A percentile compares a stretch with the other conserved stretches of the same genome.
Conservation (phyloP, 2,329 filamentous ascomycete species). For the Verticillium zaregamsianum region DNA sequence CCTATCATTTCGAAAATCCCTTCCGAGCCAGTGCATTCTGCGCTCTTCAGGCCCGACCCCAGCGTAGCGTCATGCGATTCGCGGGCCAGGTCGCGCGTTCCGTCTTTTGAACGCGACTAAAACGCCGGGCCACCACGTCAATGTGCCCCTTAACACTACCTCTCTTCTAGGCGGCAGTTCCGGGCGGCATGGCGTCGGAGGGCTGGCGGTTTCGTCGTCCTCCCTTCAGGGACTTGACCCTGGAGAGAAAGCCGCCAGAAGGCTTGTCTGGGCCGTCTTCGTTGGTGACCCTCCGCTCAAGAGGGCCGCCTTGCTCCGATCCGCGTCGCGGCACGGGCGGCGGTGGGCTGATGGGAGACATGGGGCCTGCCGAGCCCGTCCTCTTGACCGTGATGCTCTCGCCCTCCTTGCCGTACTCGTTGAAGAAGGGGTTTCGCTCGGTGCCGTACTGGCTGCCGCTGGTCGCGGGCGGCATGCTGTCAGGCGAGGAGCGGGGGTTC, state of each 20-base stretch:
- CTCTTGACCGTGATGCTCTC: slow-evolving; percentile 45
- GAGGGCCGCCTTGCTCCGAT: slow-evolving; percentile 29
- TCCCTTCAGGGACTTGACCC: slow-evolving; percentile 80
- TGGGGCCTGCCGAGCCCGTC: slow-evolving; percentile 27
- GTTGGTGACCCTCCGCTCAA: slow-evolving; percentile 62
- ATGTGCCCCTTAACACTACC: not conserved
- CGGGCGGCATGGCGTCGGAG: slow-evolving; percentile 18
- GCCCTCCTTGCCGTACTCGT: slow-evolving; percentile 63
- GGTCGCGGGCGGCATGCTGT: slow-evolving; percentile 26
- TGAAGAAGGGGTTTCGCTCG: slow-evolving; percentile 75
- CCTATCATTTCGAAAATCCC: no score
- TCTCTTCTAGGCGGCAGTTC: slow-evolving; percentile 34
- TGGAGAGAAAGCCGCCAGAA: slow-evolving; percentile 63
- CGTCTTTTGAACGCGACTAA: not conserved
- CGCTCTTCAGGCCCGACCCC: no score
- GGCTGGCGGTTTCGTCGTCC: slow-evolving; percentile 39
- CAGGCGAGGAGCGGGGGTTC: slow-evolving; percentile 37
- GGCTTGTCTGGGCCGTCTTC: slow-evolving; percentile 39
- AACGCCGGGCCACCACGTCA: not conserved
- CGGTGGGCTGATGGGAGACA: slow-evolving; percentile 55
- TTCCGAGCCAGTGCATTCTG: no score
- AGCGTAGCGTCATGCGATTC: no score
- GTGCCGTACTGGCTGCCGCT: slow-evolving; percentile 28
- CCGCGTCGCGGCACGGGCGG: slow-evolving; percentile 31
- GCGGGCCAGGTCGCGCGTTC: no score